phyloP scores from a whole-genome alignment of 1,284 basidiomycete genomes.

The Omphalotus olearius region DNA sequence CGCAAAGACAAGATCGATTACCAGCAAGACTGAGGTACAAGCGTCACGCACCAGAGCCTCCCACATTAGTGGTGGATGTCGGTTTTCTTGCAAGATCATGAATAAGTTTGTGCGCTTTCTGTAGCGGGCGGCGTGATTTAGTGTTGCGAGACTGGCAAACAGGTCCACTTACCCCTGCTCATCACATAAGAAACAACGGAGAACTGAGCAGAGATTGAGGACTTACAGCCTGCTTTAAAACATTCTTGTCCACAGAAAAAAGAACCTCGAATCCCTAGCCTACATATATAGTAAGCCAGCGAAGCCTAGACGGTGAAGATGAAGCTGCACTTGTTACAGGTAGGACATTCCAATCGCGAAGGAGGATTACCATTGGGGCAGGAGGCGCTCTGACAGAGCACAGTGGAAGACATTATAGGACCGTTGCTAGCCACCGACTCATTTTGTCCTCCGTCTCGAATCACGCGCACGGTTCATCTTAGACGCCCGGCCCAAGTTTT shows the following conservation, averaged over 20 bases:
- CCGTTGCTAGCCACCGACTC: too few species aligned
- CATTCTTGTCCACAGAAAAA: constrained; percentile 85
- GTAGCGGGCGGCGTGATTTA: constrained; percentile 5
- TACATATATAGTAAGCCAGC: constrained; percentile 24
- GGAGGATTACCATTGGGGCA: constrained; percentile 75
- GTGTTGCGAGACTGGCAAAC: background rate
- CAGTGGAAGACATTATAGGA: constrained; percentile 22
- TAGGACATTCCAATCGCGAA: constrained; percentile 76
- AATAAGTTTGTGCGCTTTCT: constrained; percentile 79
- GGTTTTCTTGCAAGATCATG: constrained; percentile 50
- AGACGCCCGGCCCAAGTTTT: too few species aligned
- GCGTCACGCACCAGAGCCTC: constrained; percentile 5
- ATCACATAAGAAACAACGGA: background rate
- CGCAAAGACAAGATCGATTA: background rate
- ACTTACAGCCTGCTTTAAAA: constrained; percentile 80
- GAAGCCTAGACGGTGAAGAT: constrained; percentile 5
- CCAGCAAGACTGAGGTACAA: background rate
- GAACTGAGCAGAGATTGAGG: background rate
- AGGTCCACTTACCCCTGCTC: constrained; percentile 8
- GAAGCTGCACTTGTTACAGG: constrained; percentile 68
- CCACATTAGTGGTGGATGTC: constrained; percentile 11
- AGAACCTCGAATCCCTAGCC: constrained; percentile 75
- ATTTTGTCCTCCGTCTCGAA: too few species aligned
- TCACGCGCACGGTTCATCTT: too few species aligned
- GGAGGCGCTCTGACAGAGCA: constrained; percentile 62